These are phyloP conservation scores for Apiotrichum montevideense DNA, from an alignment of 1,284 basidiomycete genomes.

Conservation along the genomic window DNA sequence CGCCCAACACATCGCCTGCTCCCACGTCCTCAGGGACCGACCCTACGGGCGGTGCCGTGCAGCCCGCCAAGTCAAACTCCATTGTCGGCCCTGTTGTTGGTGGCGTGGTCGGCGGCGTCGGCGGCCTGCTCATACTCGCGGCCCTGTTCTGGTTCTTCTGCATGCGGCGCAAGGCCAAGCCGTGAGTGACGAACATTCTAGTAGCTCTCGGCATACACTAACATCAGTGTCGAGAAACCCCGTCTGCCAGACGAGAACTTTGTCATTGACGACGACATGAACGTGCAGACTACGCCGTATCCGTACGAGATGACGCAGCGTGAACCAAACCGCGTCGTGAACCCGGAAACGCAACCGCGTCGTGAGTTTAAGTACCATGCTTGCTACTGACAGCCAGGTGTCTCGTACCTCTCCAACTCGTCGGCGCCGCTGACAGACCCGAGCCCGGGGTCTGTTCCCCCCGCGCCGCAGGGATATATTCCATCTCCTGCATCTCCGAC, in stretches of 20 bases:
- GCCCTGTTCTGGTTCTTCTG: neutral
- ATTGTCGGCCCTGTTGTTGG: conserved; percentile 1
- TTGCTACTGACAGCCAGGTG: neutral
- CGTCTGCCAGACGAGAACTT: neutral
- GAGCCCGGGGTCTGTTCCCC: neutral
- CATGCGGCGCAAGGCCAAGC: neutral
- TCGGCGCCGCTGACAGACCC: neutral
- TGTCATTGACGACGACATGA: conserved; percentile 2
- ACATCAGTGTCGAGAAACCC: neutral
- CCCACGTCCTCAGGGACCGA: neutral
- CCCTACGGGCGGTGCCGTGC: neutral
- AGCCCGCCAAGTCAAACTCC: neutral
- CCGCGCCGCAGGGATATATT: neutral
- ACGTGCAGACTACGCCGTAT: neutral
- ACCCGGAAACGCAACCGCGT: too few species aligned
- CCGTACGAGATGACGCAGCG: conserved; percentile 1
- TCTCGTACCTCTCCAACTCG: neutral
- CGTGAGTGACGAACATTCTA: neutral
- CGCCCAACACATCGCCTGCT: neutral
- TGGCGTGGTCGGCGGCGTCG: neutral
- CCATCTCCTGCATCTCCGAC: neutral
- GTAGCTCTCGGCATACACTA: neutral
- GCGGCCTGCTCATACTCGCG: neutral
- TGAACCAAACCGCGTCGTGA: neutral
- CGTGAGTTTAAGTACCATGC: neutral